Evolutionary conservation across 768 basidiomycete species (phyloP).

Genomic region (Pulveroboletus ravenelii): DNA sequence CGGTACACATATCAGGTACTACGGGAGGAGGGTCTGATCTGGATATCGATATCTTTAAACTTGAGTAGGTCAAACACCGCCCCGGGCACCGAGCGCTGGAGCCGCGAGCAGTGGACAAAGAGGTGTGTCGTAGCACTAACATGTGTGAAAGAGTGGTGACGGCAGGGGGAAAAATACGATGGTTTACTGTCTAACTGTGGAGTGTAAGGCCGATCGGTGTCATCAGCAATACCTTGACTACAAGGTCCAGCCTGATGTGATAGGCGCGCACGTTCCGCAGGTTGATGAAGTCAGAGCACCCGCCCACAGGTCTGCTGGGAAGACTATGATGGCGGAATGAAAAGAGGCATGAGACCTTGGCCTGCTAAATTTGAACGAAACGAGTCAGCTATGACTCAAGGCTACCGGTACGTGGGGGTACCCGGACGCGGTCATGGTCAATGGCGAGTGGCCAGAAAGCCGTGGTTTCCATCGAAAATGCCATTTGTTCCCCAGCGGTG

Average conservation of each 20-base stretch:
- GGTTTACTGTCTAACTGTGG: not conserved
- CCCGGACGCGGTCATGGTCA: too few species aligned
- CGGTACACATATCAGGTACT: constrained; percentile 1
- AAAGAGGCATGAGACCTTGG: not conserved
- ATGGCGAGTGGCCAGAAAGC: too few species aligned
- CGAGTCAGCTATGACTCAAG: not conserved
- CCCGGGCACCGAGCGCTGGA: not conserved
- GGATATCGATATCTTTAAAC: not conserved
- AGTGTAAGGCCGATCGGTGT: not conserved
- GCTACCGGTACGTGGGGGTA: too few species aligned
- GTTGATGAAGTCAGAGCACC: too few species aligned
- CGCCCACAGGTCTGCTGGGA: not conserved
- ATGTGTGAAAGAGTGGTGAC: constrained; percentile 12
- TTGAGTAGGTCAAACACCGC: not conserved
- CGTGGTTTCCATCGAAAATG: too few species aligned
- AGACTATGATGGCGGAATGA: not conserved
- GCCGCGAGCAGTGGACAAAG: too few species aligned
- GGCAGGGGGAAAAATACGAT: not conserved
- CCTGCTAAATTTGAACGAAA: not conserved
- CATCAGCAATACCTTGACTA: constrained; percentile 16
- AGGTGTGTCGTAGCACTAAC: too few species aligned
- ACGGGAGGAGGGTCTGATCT: not conserved
- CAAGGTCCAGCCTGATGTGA: constrained; percentile 3
- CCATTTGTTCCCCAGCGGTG: too few species aligned
- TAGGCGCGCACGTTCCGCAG: too few species aligned